Conservation (phyloP, 371 early-diverging fungal genomes). For the Apophysomyces variabilis region DNA sequence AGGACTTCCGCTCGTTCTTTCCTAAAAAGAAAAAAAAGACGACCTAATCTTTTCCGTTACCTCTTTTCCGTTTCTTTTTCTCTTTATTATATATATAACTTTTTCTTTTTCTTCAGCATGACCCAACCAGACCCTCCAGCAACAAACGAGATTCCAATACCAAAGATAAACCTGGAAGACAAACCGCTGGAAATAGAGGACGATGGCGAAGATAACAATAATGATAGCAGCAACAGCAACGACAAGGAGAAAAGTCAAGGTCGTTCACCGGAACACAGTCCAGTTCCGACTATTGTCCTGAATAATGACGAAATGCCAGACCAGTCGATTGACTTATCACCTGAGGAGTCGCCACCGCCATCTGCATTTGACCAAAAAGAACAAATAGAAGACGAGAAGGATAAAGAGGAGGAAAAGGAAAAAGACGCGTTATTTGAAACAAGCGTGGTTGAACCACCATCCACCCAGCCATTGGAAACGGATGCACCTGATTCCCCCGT, state of each 20-base stretch:
- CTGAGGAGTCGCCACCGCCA: neutral
- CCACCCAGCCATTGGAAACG: conserved; percentile 4
- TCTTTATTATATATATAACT: neutral
- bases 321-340: neutral
- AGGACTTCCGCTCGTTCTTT: neutral
- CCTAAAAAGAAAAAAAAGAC: neutral
- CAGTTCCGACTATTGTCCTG: neutral
- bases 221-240: no score
- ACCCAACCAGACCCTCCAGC: conserved; percentile 5
- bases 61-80: neutral
- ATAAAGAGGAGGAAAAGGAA: neutral
- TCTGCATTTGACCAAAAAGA: neutral
- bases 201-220: neutral
- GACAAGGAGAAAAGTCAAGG: no score
- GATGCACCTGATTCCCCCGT: conserved; percentile 17
- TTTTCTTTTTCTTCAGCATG: neutral
- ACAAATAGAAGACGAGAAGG: neutral
- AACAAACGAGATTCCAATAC: neutral
- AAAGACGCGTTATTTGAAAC: neutral
- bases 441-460: neutral
- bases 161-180: neutral
- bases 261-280: neutral
- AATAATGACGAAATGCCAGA: neutral
- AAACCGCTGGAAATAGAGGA: neutral
- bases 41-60: neutral